Percentiles rank a stretch among this genome's conserved stretches.
phyloP scores from a whole-genome alignment of 2,329 filamentous ascomycete species.

The Hypoxylon sp. region DNA sequence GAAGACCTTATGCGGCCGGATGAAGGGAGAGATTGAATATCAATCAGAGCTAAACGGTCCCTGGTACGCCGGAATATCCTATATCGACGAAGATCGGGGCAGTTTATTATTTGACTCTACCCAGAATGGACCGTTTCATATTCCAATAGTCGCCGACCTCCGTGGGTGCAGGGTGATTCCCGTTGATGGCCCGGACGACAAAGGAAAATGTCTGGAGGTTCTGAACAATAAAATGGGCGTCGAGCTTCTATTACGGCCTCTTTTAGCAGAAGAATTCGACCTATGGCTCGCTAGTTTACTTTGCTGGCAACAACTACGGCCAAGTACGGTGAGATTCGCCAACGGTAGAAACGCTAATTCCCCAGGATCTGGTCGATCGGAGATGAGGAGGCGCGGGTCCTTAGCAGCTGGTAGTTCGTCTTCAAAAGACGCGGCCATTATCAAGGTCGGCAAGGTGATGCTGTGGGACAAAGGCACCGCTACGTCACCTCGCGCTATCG shows the following conservation, averaged over 20 bases:
- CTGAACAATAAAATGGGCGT: constrained; percentile 67
- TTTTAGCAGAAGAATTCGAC: constrained; percentile 76
- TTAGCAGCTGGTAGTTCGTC: constrained; percentile 53
- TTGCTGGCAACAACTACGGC: constrained; percentile 83
- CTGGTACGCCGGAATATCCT: constrained; percentile 81
- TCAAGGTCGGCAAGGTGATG: constrained; percentile 93
- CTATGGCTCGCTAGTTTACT: constrained; percentile 85
- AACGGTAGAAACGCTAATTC: constrained; percentile 59
- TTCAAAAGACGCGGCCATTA: constrained; percentile 82
- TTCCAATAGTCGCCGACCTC: constrained; percentile 78
- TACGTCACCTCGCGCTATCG: constrained; percentile 68
- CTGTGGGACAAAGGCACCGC: constrained; percentile 86
- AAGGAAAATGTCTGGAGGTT: constrained; percentile 68
- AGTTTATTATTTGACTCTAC: constrained; percentile 82
- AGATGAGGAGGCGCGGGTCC: constrained; percentile 62
- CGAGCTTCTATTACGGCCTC: constrained; percentile 76
- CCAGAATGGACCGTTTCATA: constrained; percentile 74
- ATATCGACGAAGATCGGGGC: constrained; percentile 82
- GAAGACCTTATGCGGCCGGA: constrained; percentile 82
- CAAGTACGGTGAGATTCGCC: constrained; percentile 68
- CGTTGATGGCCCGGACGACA: constrained; percentile 63
- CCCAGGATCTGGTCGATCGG: constrained; percentile 58
- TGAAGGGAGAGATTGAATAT: constrained; percentile 84
- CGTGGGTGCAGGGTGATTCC: constrained; percentile 79
- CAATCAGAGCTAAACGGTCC: constrained; percentile 71